Evolutionary conservation across 495 filamentous ascomycete genomes (phyloP).

Genomic region (Penicillium alfredii): DNA sequence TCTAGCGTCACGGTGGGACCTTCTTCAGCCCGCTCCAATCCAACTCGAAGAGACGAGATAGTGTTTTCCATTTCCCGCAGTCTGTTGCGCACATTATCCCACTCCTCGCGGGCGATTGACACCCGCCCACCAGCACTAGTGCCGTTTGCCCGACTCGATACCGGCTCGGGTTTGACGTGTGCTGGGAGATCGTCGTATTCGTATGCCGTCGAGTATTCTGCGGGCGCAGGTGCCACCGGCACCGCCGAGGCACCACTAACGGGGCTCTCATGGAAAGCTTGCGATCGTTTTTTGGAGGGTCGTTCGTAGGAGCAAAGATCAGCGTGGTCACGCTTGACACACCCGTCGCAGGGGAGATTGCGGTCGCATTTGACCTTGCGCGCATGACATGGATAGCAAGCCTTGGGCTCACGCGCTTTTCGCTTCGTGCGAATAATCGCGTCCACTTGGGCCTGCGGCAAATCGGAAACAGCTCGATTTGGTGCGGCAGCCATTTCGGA

Average conservation of each 20-base stretch:
- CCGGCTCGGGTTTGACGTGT: constrained; percentile 26
- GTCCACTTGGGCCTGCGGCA: constrained; percentile 43
- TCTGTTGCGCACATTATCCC: constrained; percentile 41
- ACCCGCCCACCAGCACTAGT: constrained; percentile 24
- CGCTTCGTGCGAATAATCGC: constrained; percentile 47
- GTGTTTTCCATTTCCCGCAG: constrained; percentile 41
- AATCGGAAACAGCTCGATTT: constrained; percentile 33
- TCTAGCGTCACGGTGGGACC: constrained; percentile 21
- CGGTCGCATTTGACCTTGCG: constrained; percentile 73
- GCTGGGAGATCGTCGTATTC: constrained; percentile 17
- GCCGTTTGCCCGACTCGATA: constrained; percentile 16
- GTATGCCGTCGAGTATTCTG: constrained; percentile 17
- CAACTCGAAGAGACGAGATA: constrained; percentile 35
- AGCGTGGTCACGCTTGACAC: constrained; percentile 66
- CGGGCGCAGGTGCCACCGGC: constrained; percentile 1
- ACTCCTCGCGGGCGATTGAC: constrained; percentile 42
- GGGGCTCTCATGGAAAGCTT: constrained; percentile 29
- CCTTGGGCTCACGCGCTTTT: constrained; percentile 46
- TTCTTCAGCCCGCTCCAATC: constrained; percentile 37
- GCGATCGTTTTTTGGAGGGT: constrained; percentile 49
- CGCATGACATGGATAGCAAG: constrained; percentile 69
- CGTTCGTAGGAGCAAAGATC: constrained; percentile 69
- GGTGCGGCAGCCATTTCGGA: constrained; percentile 22
- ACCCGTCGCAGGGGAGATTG: constrained; percentile 66
- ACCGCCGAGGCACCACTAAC: constrained; percentile 11